Base-by-base conservation (phyloP, 306 rosid genomes). In the Cyclanthera cordifolia region DNA sequence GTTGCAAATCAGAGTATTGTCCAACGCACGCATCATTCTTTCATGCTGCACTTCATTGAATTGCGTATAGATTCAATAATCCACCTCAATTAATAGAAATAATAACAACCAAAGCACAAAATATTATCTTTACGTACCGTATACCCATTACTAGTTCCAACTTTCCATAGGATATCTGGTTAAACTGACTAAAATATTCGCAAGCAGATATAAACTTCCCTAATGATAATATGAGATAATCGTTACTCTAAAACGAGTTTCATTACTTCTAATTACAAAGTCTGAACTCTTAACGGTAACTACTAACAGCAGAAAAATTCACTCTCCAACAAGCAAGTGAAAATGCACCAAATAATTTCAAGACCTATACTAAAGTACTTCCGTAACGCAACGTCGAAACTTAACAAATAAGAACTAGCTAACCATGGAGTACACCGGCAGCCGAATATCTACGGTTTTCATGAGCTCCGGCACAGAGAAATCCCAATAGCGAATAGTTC, bases 401-500 rank as follows among this genome's bases (percentile, higher is more conserved):
- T 61, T 0, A 19, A 1, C 9, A 61, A 45, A 45, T 6, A 48
- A 32, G 47, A 70, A 49, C 70, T 4, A 74, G 56, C 63, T 57
- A 72, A 93, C 96, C 99, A 90, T 86, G 37, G 91, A 90, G 81
- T 61, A 79, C 78, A 93, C 55, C 3, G 96, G 96, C 4, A 78
- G 32, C 24, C 72, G 32, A 53, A 86, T 39, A 72, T 90, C 76
- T 2, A 93, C 5, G 20, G 60, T 85, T 74, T 85, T 88, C 74
- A 87, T 64, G 75, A 81, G 78, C 80, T 90, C 90, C 0, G 95
- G 82, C 10, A 77, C 72, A 8, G 83, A 80, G 58, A 79, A 93
- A 73, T 93, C 94, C 96, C 99, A 93, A 53, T 82, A 77, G 30
- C 95, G 88, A 74, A 93, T 71, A 65, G 95, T 86, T 8, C 96